phyloP scores from a whole-genome alignment of 164 flowering plant genomes.

The Cinnamomum micranthum region DNA sequence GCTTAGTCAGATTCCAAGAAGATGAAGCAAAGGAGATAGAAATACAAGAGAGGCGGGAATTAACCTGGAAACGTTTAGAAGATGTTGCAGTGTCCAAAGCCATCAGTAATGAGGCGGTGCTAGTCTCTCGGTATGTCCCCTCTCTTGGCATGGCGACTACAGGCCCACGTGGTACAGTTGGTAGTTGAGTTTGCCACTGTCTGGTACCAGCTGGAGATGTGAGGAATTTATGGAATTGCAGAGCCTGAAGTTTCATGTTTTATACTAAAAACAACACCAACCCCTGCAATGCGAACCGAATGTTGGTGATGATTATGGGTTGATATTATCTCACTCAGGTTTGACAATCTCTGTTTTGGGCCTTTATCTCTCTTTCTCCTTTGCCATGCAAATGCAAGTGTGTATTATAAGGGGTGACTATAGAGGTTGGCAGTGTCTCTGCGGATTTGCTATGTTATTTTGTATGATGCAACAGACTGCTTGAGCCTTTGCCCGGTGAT shows the following conservation, averaged over 20 bases:
- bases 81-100: slow-evolving; percentile 66
- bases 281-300: not conserved
- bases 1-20: slow-evolving; percentile 55
- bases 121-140: slow-evolving; percentile 47
- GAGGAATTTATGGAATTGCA: not conserved
- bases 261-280: not conserved
- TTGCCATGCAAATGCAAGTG: slow-evolving; percentile 1
- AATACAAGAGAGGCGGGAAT: slow-evolving; percentile 42
- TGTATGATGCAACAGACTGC: slow-evolving; percentile 11
- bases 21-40: slow-evolving; percentile 55
- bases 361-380: not conserved
- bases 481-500: not conserved
- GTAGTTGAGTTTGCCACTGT: slow-evolving; percentile 30
- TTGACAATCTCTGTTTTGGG: not conserved
- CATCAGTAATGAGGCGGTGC: slow-evolving; percentile 50
- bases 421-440: slow-evolving; percentile 6
- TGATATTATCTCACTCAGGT: not conserved
- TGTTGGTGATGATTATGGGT: not conserved
- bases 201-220: not conserved
- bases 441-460: slow-evolving; percentile 12
- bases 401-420: slow-evolving; percentile 12
- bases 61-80: slow-evolving; percentile 72
- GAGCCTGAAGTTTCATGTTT: not conserved
- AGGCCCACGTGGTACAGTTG: slow-evolving; percentile 32
- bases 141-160: slow-evolving; percentile 37